A percentile compares a stretch with the other conserved stretches of the same genome.
Evolutionary conservation across 2,329 filamentous ascomycete species (phyloP).

Genomic region (Alternaria longipes): DNA sequence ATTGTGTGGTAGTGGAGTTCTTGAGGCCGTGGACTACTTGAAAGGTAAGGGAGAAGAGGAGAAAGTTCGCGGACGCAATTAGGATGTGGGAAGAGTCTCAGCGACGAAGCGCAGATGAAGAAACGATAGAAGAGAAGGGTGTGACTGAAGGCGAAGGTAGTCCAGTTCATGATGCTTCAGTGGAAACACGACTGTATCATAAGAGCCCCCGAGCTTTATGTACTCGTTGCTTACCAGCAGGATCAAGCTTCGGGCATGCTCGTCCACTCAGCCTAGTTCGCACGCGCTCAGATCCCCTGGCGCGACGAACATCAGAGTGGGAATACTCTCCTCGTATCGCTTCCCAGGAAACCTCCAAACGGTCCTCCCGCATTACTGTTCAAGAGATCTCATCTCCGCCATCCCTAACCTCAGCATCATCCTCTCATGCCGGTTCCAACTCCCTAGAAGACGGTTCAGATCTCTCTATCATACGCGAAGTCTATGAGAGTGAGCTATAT

Average conservation of each 20-base stretch:
- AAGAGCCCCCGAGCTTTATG: not conserved
- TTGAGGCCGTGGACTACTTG: constrained; percentile 6
- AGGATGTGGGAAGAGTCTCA: constrained; percentile 3
- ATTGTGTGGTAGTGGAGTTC: constrained; percentile 7
- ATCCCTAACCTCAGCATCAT: too few relatives aligned
- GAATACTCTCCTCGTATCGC: not conserved
- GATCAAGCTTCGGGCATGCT: not conserved
- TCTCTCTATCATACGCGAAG: not conserved
- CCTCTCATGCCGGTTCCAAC: not conserved
- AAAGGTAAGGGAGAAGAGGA: constrained; percentile 10
- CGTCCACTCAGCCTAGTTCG: not conserved
- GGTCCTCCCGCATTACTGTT: not conserved
- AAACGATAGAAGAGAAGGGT: not conserved
- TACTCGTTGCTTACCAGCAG: not conserved
- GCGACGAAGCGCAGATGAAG: not conserved
- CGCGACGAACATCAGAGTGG: not conserved
- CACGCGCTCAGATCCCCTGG: not conserved
- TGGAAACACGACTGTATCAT: not conserved
- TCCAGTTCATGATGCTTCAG: not conserved
- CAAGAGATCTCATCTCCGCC: not conserved
- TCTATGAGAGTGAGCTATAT: constrained; percentile 8
- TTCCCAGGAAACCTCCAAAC: not conserved
- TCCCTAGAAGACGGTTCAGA: not conserved
- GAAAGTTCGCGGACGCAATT: constrained; percentile 13
- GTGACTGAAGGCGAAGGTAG: not conserved